Base-by-base conservation (phyloP, 257 asterid genomes). In the Hygrophila difformis region DNA sequence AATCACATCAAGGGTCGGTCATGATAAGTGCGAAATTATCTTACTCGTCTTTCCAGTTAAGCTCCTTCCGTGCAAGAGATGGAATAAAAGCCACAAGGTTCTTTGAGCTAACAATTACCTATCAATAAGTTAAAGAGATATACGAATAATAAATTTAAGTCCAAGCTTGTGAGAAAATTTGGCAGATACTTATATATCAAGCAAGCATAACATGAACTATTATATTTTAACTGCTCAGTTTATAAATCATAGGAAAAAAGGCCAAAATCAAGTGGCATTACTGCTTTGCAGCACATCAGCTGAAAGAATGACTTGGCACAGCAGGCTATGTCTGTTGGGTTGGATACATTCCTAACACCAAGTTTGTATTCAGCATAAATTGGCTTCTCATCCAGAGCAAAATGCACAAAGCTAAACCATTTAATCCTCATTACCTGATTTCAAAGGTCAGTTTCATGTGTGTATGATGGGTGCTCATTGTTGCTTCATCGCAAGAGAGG, bases 51-150 rank as follows among this genome's bases (percentile, higher is more conserved):
- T 86, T 91, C 63, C 53, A 62, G 67, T 72, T 72, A 61, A 78
- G 62, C 69, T 86, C 96, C 61, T 86, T 94, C 49, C n/a, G n/a
- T n/a, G n/a, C n/a, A 50, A 86, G 93, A 43, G 83, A 62, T 41
- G 71, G 75, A 62, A 76, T 86, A 37, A 85, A 71, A 61, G 82
- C 72, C 76, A 59, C 93, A 28, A 70, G 45, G 42, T 75, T 75
- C 57, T 68, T 70, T 51, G 79, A 55, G 67, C 65, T 67, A 47
- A 51, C 77, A 47, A 94, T 74, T 49, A 79, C 93, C 98, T 89
- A 64, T 33, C 40, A 18, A 67, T 12, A 19, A 55, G 56, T 10
- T 38, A 58, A 13, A 22, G 45, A 45, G 39, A 44, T 45, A 55
- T 40, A 17, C 29, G 15, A 39, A 29, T 15, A 16, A 45, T 6